Evolutionary conservation across 768 basidiomycete genomes (phyloP).

Genomic region (Botryobasidium botryosum): DNA sequence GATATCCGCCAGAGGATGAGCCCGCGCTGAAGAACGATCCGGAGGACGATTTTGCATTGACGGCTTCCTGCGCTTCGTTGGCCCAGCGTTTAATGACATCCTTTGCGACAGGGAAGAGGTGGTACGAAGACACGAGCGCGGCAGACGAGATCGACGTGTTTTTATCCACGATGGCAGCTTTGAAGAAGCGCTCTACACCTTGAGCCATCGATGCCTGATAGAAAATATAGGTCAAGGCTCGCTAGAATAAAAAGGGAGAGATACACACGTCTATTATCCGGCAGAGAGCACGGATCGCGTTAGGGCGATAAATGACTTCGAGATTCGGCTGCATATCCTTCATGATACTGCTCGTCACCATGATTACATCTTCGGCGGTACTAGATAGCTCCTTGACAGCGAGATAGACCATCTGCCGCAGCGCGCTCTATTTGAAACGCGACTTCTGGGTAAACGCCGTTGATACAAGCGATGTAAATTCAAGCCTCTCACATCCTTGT

Average conservation of each 20-base stretch:
- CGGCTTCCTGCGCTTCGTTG: conserved; percentile 96
- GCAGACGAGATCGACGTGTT: conserved; percentile 92
- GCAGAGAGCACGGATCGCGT: conserved; percentile 90
- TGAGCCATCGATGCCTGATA: conserved; percentile 96
- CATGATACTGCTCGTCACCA: conserved; percentile 99
- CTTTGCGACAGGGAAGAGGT: conserved; percentile 82
- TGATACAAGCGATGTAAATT: too few relatives aligned
- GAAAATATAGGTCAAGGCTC: background rate
- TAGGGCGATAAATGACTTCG: conserved; percentile 95
- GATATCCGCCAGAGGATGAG: conserved; percentile 28
- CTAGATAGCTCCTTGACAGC: conserved; percentile 94
- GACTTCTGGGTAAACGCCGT: too few relatives aligned
- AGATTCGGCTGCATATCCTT: conserved; percentile 99
- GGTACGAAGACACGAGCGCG: conserved; percentile 92
- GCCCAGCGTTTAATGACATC: conserved; percentile 98
- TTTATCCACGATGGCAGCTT: conserved; percentile 94
- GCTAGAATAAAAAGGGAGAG: background rate
- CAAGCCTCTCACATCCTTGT: conserved; percentile 98
- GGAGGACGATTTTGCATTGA: conserved; percentile 63
- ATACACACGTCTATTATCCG: conserved; percentile 87
- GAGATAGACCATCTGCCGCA: conserved; percentile 95
- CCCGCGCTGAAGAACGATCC: conserved; percentile 45
- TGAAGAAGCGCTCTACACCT: conserved; percentile 98
- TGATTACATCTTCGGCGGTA: conserved; percentile 97
- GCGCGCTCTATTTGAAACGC: conserved; percentile 59